phyloP scores from a whole-genome alignment of 345 rosid genomes.

The Cardamine chenopodiifolia region DNA sequence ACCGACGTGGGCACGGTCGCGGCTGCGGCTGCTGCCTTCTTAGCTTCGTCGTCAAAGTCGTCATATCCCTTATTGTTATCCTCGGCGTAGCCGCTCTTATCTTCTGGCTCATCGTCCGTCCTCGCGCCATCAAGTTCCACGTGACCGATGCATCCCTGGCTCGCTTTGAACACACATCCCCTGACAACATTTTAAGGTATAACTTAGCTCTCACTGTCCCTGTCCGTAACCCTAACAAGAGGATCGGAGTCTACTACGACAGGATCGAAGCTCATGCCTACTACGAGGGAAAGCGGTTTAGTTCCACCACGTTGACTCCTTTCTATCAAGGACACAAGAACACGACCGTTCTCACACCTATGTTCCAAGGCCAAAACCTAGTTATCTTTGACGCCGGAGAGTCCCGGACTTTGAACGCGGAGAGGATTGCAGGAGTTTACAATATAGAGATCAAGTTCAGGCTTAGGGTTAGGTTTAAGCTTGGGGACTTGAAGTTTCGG shows the following conservation, averaged over 20 bases:
- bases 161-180: constrained; percentile 50
- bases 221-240: constrained; percentile 66
- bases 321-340: constrained; percentile 86
- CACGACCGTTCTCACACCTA: constrained; percentile 53
- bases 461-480: constrained; percentile 63
- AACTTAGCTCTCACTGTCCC: constrained; percentile 55
- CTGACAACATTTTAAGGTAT: constrained; percentile 44
- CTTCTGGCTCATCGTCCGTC: constrained; percentile 70
- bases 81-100: constrained; percentile 56
- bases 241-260: constrained; percentile 57
- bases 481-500: constrained; percentile 55
- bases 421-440: constrained; percentile 49
- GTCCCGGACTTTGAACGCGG: constrained; percentile 40
- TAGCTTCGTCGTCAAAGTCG: constrained; percentile 48
- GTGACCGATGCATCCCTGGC: constrained; percentile 54
- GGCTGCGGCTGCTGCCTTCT: constrained; percentile 69
- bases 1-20: constrained; percentile 55
- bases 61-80: constrained; percentile 45
- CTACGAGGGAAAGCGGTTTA: constrained; percentile 51
- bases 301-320: constrained; percentile 38
- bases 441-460: constrained; percentile 56
- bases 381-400: constrained; percentile 43
- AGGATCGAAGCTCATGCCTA: constrained; percentile 54
- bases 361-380: constrained; percentile 46
- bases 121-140: constrained; percentile 54